A percentile compares a stretch with the other conserved stretches of the same genome.
Evolutionary conservation across 306 rosid genomes (phyloP).

Genomic region (Crataegus laevigata): DNA sequence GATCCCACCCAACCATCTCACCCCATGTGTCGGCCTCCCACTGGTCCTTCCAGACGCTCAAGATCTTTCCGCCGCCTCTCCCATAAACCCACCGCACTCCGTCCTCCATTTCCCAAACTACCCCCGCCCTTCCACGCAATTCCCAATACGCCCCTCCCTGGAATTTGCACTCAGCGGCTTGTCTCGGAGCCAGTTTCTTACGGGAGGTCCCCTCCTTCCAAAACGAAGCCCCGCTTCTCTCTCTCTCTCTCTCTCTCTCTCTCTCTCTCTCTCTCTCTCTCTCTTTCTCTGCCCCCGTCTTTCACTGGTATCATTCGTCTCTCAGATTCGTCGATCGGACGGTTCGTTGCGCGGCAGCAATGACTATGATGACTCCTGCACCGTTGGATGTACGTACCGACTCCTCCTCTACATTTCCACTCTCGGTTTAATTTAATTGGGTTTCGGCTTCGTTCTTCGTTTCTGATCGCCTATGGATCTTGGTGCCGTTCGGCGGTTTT

Average conservation of each 20-base stretch:
- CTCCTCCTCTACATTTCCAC: slow-evolving; percentile 1
- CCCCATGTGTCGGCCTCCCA: neutral
- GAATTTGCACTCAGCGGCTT: slow-evolving; percentile 8
- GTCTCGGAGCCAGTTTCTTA: slow-evolving; percentile 14
- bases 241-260: neutral
- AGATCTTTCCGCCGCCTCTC: slow-evolving; percentile 3
- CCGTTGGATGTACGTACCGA: slow-evolving; percentile 35
- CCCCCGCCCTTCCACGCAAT: neutral
- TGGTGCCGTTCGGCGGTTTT: slow-evolving; percentile 3
- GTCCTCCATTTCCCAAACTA: neutral
- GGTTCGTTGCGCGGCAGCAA: slow-evolving; percentile 20
- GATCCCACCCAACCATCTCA: neutral
- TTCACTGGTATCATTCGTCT: slow-evolving; percentile 21
- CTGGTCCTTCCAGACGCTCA: neutral
- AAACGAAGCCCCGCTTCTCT: slow-evolving; percentile 5
- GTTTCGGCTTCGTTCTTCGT: slow-evolving; percentile 6
- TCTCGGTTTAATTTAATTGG: neutral
- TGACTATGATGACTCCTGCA: slow-evolving; percentile 54
- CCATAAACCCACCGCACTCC: neutral
- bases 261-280: neutral
- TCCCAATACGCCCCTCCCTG: neutral
- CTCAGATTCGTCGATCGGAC: slow-evolving; percentile 49
- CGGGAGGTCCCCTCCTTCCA: slow-evolving; percentile 13
- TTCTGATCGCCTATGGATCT: slow-evolving; percentile 24
- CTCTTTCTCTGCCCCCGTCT: neutral